Base-by-base conservation (phyloP, 2,329 filamentous ascomycete species). In the Cercospora janseana region DNA sequence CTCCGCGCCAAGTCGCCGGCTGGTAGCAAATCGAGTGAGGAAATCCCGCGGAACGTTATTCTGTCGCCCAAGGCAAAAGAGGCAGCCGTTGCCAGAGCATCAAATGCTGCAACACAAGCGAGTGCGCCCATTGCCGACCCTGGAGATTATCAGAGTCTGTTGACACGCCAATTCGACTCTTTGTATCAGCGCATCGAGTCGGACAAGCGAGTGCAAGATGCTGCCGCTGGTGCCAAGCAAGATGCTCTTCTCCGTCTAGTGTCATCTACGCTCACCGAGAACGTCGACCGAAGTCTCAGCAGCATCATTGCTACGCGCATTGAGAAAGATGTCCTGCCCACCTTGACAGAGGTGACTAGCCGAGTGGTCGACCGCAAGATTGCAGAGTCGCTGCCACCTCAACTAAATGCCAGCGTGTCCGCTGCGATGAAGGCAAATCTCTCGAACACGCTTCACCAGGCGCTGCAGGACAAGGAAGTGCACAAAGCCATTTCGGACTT, bases 221-320 rank as follows among this genome's bases (percentile, higher is more conserved):
- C 81, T 43, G 76, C 82, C 13, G 77, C 78, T 29, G 74, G 77
- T 31, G 79, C 82, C n/a, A 83, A 84, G 63, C 83, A 87, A 63
- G 83, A 87, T 59, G 81, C 83, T 31, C 76, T 88, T 15, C 75
- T 88, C 34, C 81, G 82, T 21, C 70, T 87, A 46, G 80, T 88
- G 3, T 87, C 84, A 1, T 80, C 75, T 55, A 87, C 85, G 2
- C 69, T 88, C 35, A 81, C 81, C 8, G 82, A 85, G 53, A 87
- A 87, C 49, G 80, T 88, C 18, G 84, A 88, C 68, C 84, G 86
- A 62, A 87, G 88, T 16, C 78, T 96, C 28, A 78, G 83, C 54
- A 83, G 82, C 54, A 87, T 95, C 59, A 84, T 95, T 43, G 80
- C 82, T 38, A 79, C 83, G 40, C 86, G 87, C 67, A 88, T 95